Evolutionary conservation across 306 rosid species (phyloP), one percentile per base, ranked within the genome.

Genomic region (Herpetospermum pedunculosum): DNA sequence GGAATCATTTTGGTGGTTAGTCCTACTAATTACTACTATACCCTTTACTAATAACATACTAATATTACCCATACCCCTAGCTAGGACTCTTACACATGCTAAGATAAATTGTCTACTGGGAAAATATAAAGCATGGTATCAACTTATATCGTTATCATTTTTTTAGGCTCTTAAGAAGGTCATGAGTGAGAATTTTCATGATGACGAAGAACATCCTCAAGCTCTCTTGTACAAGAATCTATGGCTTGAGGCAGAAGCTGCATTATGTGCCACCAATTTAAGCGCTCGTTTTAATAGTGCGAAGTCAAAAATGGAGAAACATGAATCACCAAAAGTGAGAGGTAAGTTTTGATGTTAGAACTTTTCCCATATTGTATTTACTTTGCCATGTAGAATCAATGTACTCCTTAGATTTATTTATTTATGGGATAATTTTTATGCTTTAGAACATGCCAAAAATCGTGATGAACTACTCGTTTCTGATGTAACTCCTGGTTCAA

Each of bases 211-310:
- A 58, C 79, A 83, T 29, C 82, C 89, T 78, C 87, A 87, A 73
- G 37, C 85, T 80, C 76, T 72, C 47, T 79, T 95, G 70, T 95
- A 85, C 78, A 95, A 84, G 84, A 85, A 88, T 71, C 89, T 95
- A 15, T 95, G 99, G 99, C 96, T 91, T 8, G 97, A 95, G 80
- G 96, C 99, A 72, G 99, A 95, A 83, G 99, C 99, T 83, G 87
- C 82, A 70, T 77, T 95, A 18, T 95, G 96, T 81, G 85, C 96
- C 32, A 35, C 79, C 76, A 78, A 75, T 65, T 89, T 80, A 81
- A 95, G 63, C 81, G 91, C 87, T 78, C 99, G 96, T 30, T 91
- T 80, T 78, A 78, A 82, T 81, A 84, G 86, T 60, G 72, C 88
- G 80, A 95, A 88, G 84, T 79, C 50, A 64, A 96, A 91, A 85